Base-by-base conservation (phyloP, 2,329 filamentous ascomycete species). In the Beauveria sp. region DNA sequence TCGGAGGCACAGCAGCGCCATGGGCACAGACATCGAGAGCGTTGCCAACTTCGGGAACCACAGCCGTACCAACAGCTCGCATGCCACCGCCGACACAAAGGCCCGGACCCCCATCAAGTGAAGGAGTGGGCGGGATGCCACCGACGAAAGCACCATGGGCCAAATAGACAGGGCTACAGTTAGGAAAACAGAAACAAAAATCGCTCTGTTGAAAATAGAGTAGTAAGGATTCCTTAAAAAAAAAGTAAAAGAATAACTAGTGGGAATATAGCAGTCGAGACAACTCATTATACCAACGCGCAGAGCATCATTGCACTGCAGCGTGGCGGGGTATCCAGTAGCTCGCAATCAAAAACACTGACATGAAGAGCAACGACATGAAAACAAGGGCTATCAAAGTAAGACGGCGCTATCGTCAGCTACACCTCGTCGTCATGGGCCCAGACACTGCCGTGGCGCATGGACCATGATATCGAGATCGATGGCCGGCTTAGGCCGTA, bases 141-240 rank as follows among this genome's bases (percentile, higher is more conserved):
- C 22, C 55, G 28, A 80, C 78, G 6, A 79, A 75, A 65, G 78
- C 78, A 16, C 79, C 78, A 1, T 81, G 78, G 78, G 76, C 77
- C 1, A 77, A 72, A 65, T 72, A 71, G 61, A 43, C 22, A 47
- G 20, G 34, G 9, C 66, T 49, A 64, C 12, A 12, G 3, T 30
- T 20, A 24, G 10, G 9, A 4, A 54, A 22, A 20, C 34, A 52
- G 30, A 58, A 30, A 53, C 14, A 43, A 47, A 50, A 62, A 51
- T 50, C 38, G 20, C 40, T n/a, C 57, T 53, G 40, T 18, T n/a
- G 49, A 53, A 40, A 46, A 24, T 26, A 7, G 18, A 55, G 18
- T 55, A 60, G 54, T 54, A 49, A 42, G 50, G 42, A 46, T 22
- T 45, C 12, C 20, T 30, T 12, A 34, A 49, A 49, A 55, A 49